Base-by-base conservation (phyloP, 371 early-diverging fungal genomes). In the Mortierella sp. region DNA sequence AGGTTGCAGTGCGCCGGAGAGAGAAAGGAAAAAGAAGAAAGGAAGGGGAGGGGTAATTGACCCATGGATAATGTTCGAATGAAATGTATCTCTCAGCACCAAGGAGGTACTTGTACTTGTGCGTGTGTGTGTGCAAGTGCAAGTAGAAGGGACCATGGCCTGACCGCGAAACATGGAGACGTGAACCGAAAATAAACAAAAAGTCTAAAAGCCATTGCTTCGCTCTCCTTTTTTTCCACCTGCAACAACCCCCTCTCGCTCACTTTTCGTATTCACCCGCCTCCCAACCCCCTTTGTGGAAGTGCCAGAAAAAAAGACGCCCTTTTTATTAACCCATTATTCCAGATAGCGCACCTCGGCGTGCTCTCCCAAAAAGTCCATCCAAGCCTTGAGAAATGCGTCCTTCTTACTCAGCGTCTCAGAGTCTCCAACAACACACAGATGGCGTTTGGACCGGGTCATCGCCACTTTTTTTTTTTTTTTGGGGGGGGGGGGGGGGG, bases 361-460 rank as follows among this genome's bases (percentile, higher is more conserved):
- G 74, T 91, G 89, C 16, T 93, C 92, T 37, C 79, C 74, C 16
- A 93, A 77, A 84, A 89, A 91, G 67, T 90, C 86, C 82, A 91
- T 91, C 93, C 93, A 93, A 19, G 90, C 78, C 51, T 89, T 89
- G 5, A 93, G 78, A 50, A 93, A 93, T 0, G 89, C 88, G n/a
- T 89, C 91, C 74, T 91, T 92, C 50, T 83, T 75, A 73, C 89
- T 78, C 64, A 94, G 80, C 0, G 94, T 94, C 55, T 93, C 91
- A 10, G 92, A 91, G 88, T 98, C 95, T 37, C 96, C 96, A 28
- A 99, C 91, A 1, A 99, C 91, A 86, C 96, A 95, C 53, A 98
- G 82, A 74, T 97, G 98, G 57, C 97, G 89, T 76, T 95, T 95
- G 31, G 98, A 95, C 19, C 99, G 90, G 43, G 99, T 99, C 82